These are phyloP conservation scores for Rhododendron simsii DNA, from an alignment of 148 eudicot genomes.

Conservation along the genomic window DNA sequence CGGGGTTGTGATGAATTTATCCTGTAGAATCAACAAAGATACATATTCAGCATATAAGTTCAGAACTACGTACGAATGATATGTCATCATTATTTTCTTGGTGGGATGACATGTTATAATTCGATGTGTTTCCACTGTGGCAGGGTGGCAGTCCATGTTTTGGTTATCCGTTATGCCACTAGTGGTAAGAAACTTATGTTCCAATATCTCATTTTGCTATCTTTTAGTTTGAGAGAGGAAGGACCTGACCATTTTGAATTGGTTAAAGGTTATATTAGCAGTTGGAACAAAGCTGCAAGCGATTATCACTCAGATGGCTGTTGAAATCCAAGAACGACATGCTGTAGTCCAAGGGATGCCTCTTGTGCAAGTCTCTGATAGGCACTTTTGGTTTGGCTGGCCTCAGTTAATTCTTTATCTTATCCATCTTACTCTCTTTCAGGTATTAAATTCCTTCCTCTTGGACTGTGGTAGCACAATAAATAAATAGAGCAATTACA, in stretches of 20 bases:
- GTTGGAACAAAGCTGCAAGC: slow-evolving; percentile 93
- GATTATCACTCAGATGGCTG: slow-evolving; percentile 79
- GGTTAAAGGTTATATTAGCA: slow-evolving; percentile 56
- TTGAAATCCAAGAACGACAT: slow-evolving; percentile 84
- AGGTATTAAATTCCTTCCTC: slow-evolving; percentile 37
- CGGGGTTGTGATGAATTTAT: not conserved
- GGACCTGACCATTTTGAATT: slow-evolving; percentile 10
- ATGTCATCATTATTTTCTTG: not conserved
- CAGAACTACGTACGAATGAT: not conserved
- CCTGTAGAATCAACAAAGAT: too few relatives aligned
- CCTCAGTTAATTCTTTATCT: slow-evolving; percentile 69
- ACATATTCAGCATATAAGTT: not conserved
- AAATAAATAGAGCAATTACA: too few relatives aligned
- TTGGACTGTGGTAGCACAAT: not conserved
- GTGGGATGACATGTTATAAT: not conserved
- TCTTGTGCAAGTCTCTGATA: slow-evolving; percentile 82
- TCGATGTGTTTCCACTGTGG: slow-evolving; percentile 6
- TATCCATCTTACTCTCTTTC: slow-evolving; percentile 78
- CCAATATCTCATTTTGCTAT: not conserved
- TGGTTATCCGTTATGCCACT: slow-evolving; percentile 71
- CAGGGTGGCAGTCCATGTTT: slow-evolving; percentile 59
- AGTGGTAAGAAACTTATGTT: slow-evolving; percentile 42
- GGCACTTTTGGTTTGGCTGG: slow-evolving; percentile 78
- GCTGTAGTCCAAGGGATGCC: slow-evolving; percentile 95
- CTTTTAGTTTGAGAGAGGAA: not conserved